Evolutionary conservation across 352 stramenopile genomes (phyloP).

Genomic region (Phytophthora pisi): DNA sequence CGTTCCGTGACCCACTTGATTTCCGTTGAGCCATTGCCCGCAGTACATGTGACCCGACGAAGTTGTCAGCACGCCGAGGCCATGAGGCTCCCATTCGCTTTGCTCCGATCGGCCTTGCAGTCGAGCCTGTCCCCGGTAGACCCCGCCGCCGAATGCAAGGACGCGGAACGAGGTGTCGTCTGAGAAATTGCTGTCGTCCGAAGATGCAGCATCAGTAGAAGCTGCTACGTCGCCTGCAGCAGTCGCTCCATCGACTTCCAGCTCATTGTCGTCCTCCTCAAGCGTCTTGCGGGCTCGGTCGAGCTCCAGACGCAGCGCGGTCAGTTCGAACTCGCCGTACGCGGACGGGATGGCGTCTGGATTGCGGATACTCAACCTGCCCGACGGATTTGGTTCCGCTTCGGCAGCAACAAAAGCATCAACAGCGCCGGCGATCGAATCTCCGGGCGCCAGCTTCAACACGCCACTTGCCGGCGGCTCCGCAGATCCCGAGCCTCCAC

Average conservation of each 20-base stretch:
- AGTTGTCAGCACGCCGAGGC: slow-evolving; percentile 48
- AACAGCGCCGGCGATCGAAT: slow-evolving; percentile 10
- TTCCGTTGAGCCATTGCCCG: slow-evolving; percentile 49
- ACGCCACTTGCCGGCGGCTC: slow-evolving; percentile 14
- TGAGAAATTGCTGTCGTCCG: slow-evolving; percentile 1
- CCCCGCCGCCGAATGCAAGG: slow-evolving; percentile 11
- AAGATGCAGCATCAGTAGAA: background rate
- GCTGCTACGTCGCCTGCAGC: background rate
- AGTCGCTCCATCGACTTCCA: slow-evolving; percentile 2
- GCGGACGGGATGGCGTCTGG: background rate
- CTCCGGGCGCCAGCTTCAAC: slow-evolving; percentile 19
- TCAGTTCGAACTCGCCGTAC: slow-evolving; percentile 4
- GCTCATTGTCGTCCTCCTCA: background rate
- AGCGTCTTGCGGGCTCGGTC: slow-evolving; percentile 14
- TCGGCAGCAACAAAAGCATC: background rate
- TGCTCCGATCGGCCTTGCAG: background rate
- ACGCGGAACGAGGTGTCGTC: slow-evolving; percentile 22
- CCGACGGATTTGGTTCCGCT: slow-evolving; percentile 7
- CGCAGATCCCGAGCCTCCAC: slow-evolving; percentile 17
- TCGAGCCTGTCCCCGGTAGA: slow-evolving; percentile 32
- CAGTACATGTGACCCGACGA: slow-evolving; percentile 33
- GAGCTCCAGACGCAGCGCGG: slow-evolving; percentile 22
- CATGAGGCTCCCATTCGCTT: slow-evolving; percentile 35
- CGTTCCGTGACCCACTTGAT: slow-evolving; percentile 41
- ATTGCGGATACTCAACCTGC: background rate